Evolutionary conservation across 2,329 filamentous ascomycete species (phyloP), one percentile per base, ranked within the genome.

Genomic region (Ascochyta fabae): DNA sequence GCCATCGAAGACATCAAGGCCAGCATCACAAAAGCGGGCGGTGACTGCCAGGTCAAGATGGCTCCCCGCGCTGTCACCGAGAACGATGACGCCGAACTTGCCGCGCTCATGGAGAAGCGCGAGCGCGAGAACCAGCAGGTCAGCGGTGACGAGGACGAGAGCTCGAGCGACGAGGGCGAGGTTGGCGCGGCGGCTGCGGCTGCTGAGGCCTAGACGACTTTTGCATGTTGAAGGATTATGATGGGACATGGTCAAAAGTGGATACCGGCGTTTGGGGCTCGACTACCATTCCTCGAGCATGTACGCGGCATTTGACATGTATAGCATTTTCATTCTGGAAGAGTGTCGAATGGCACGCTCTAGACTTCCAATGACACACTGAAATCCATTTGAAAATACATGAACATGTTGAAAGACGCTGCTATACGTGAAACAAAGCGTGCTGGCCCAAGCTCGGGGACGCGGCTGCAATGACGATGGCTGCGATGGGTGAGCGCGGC

Each of bases 51-150:
- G 39, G 89, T 97, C 68, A 96, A 96, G 87, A 99, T 99, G 95
- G 93, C 95, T 71, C 95, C 95, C 66, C 98, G 98, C 87, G 95
- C 96, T 4, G 95, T 99, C 60, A 99, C 95, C 1, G 96, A 98
- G 84, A 96, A 92, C 77, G 96, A 99, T 71, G 95, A 99, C 73
- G 95, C 94, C 24, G 93, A 97, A 79, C 83, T 99, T 64, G 92
- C 97, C 78, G 95, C 94, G 48, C 85, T 99, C 64, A 99, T 99
- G 95, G 95, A 98, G 84, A 97, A 98, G 88, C 88, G 91, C 65
- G 95, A 96, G 83, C 89, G 92, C 65, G 94, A 98, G 85, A 99
- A 99, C 79, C 91, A 92, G 75, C 92, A 99, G 78, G 92, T 99
- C 73, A 96, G 92, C 77, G 95, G 95, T 72, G 96, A 99, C 76